These are phyloP conservation scores for Nicotiana tabacum DNA, from an alignment of 257 asterid species.

Conservation along the genomic window DNA sequence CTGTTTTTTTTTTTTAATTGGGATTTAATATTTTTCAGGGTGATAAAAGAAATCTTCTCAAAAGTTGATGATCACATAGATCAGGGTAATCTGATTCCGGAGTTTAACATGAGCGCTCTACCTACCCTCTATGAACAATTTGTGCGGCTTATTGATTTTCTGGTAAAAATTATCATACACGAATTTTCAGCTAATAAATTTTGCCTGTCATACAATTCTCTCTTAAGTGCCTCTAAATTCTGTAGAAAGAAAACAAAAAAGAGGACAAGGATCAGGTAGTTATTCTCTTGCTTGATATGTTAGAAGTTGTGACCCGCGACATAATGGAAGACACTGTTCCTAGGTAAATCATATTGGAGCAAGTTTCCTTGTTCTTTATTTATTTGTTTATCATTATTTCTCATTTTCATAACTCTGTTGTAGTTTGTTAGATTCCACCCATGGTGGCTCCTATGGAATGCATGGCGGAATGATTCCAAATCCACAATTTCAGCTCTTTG, in stretches of 20 bases:
- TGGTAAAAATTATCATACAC: slow-evolving; percentile 40
- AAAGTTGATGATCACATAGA: slow-evolving; percentile 68
- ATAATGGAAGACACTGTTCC: slow-evolving; percentile 81
- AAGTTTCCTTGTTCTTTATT: slow-evolving; percentile 7
- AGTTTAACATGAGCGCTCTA: slow-evolving; percentile 68
- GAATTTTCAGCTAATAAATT: background rate
- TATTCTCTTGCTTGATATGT: slow-evolving; percentile 88
- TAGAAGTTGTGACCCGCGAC: slow-evolving; percentile 93
- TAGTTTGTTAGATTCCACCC: slow-evolving; percentile 75
- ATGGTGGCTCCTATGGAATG: slow-evolving; percentile 64
- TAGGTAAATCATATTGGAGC: slow-evolving; percentile 37
- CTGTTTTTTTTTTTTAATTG: background rate
- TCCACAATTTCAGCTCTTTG: slow-evolving; percentile 56
- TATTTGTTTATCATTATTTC: background rate
- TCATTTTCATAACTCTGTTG: slow-evolving; percentile 21
- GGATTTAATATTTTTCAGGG: slow-evolving; percentile 39
- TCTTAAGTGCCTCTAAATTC: background rate
- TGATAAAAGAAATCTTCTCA: slow-evolving; percentile 65
- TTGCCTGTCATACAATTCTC: background rate
- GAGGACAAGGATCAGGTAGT: slow-evolving; percentile 89
- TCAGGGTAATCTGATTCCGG: slow-evolving; percentile 46
- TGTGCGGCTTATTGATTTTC: slow-evolving; percentile 78
- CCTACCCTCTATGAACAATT: slow-evolving; percentile 71
- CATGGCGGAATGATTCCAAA: slow-evolving; percentile 68
- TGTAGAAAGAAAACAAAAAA: slow-evolving; percentile 66